Conservation (phyloP, 345 rosid species). For the Aquilaria yunnanensis region DNA sequence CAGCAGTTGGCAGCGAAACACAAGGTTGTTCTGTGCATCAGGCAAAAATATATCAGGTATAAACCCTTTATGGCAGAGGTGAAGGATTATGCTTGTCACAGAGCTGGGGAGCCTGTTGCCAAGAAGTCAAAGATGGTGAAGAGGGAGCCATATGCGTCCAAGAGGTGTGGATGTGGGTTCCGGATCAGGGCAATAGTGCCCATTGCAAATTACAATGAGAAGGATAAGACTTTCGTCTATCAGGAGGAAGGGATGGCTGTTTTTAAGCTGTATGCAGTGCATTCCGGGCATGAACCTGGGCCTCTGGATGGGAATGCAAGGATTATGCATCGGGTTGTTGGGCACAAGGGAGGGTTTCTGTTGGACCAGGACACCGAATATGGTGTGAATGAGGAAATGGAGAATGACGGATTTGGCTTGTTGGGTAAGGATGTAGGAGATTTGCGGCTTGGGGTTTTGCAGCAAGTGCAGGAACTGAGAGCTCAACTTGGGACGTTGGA, state of each 20-base stretch:
- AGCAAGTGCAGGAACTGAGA: slow-evolving; percentile 79
- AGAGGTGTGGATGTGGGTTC: slow-evolving; percentile 96
- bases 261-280: slow-evolving; percentile 91
- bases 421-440: slow-evolving; percentile 71
- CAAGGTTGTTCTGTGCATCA: slow-evolving; percentile 95
- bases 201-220: slow-evolving; percentile 87
- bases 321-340: slow-evolving; percentile 95
- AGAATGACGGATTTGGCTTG: slow-evolving; percentile 56
- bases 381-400: slow-evolving; percentile 83
- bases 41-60: slow-evolving; percentile 96
- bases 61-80: slow-evolving; percentile 99
- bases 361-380: slow-evolving; percentile 76
- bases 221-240: slow-evolving; percentile 90
- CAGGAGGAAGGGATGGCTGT: slow-evolving; percentile 95
- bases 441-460: slow-evolving; percentile 54
- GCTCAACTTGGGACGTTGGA: slow-evolving; percentile 63
- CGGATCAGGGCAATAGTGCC: slow-evolving; percentile 97
- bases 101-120: slow-evolving; percentile 89
- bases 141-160: slow-evolving; percentile 96
- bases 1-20: slow-evolving; percentile 95
- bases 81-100: slow-evolving; percentile 98
- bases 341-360: slow-evolving; percentile 68
- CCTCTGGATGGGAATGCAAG: slow-evolving; percentile 96
- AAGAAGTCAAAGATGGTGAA: slow-evolving; percentile 89
- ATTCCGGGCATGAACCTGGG: slow-evolving; percentile 98